Evolutionary conservation across 2,329 filamentous ascomycete genomes (phyloP).

Genomic region (Cladosporium velox): DNA sequence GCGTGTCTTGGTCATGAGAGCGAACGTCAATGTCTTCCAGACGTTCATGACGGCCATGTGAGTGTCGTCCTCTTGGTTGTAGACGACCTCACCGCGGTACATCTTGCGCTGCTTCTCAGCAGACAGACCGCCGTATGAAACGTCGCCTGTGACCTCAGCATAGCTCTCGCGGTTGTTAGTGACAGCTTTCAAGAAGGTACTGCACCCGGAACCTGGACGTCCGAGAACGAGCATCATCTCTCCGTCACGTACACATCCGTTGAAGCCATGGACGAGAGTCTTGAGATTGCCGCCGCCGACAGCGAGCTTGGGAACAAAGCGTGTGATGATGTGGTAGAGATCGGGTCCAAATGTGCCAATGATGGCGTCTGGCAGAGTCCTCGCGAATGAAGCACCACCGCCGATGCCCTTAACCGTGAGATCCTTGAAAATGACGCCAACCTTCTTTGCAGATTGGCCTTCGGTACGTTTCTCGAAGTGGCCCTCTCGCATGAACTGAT

Average conservation of each 20-base stretch:
- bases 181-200: conserved; percentile 74
- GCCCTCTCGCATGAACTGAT: conserved; percentile 70
- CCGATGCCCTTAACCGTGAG: conserved; percentile 73
- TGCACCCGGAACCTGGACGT: conserved; percentile 72
- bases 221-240: conserved; percentile 76
- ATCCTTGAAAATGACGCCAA: conserved; percentile 76
- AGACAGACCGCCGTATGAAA: conserved; percentile 71
- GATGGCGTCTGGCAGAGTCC: conserved; percentile 72
- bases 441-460: conserved; percentile 70
- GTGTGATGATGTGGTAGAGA: conserved; percentile 64
- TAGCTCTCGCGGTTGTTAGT: conserved; percentile 69
- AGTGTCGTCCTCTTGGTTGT: conserved; percentile 75
- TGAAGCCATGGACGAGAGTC: conserved; percentile 66
- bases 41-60: conserved; percentile 76
- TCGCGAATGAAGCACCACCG: conserved; percentile 67
- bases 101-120: conserved; percentile 67
- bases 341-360: conserved; percentile 80
- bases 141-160: conserved; percentile 66
- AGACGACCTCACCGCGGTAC: conserved; percentile 75
- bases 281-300: conserved; percentile 53
- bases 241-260: conserved; percentile 61
- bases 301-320: conserved; percentile 55
- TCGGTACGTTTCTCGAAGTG: conserved; percentile 73
- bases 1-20: conserved; percentile 73
- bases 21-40: conserved; percentile 75